phyloP scores from a whole-genome alignment of 176 grass and related monocot species.

The Typha latifolia region DNA sequence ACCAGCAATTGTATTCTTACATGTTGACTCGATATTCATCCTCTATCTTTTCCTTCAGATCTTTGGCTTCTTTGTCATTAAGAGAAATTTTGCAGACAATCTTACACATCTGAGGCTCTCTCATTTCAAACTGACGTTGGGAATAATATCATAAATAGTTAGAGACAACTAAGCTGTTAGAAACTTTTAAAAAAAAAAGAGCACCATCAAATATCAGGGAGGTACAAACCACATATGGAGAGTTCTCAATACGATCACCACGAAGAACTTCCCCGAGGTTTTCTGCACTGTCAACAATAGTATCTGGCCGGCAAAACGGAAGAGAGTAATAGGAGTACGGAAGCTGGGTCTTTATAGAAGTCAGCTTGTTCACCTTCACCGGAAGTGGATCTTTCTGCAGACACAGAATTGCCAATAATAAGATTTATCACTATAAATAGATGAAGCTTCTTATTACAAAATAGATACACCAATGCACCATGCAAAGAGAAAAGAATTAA shows the following conservation, averaged over 20 bases:
- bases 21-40: slow-evolving; percentile 84
- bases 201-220: background rate
- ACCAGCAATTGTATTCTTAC: slow-evolving; percentile 27
- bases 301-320: slow-evolving; percentile 54
- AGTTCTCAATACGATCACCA: slow-evolving; percentile 81
- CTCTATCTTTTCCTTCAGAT: slow-evolving; percentile 77
- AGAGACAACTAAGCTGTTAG: background rate
- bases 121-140: slow-evolving; percentile 73
- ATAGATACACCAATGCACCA: background rate
- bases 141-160: slow-evolving; percentile 3
- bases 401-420: background rate
- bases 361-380: slow-evolving; percentile 90
- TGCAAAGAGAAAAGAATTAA: background rate
- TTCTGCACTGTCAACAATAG: slow-evolving; percentile 75
- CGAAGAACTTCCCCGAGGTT: slow-evolving; percentile 94
- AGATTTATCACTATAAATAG: background rate
- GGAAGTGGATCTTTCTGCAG: slow-evolving; percentile 56
- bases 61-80: slow-evolving; percentile 38
- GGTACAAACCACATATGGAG: slow-evolving; percentile 52
- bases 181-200: slow-evolving; percentile 4
- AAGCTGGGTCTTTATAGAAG: slow-evolving; percentile 83
- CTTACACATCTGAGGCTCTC: slow-evolving; percentile 71
- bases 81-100: slow-evolving; percentile 54
- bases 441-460: background rate
- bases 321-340: slow-evolving; percentile 91